phyloP scores from a whole-genome alignment of 192 early-diverging fungal species.

The Gonapodya prolifera region DNA sequence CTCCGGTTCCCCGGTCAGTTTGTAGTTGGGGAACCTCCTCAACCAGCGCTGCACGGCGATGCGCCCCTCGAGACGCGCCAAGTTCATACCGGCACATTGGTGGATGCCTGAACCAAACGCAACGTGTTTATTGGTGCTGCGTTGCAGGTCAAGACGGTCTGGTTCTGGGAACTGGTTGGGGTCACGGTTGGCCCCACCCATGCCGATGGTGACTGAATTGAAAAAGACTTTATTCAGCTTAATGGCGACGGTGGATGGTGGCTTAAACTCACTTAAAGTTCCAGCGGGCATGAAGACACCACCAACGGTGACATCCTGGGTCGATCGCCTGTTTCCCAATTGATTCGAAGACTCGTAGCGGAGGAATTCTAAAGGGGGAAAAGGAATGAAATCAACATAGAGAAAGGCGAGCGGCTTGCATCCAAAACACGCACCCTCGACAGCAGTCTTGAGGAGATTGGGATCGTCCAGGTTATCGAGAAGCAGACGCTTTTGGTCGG shows the following conservation, averaged over 20 bases:
- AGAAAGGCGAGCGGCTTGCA: neutral
- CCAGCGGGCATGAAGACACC: neutral
- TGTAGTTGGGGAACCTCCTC: neutral
- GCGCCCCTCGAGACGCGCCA: neutral
- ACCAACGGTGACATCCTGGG: neutral
- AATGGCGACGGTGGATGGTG: too few species aligned
- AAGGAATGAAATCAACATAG: neutral
- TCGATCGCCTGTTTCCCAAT: neutral
- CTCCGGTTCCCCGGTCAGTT: neutral
- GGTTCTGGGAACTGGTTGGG: conserved; percentile 4
- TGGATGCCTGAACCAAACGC: neutral
- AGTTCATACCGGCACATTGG: neutral
- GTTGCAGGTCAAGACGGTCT: neutral
- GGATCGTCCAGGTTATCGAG: neutral
- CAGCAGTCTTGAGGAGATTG: neutral
- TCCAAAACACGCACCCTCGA: neutral
- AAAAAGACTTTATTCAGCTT: too few species aligned
- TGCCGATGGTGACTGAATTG: neutral
- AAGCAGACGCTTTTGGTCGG: neutral
- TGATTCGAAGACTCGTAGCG: conserved; percentile 1
- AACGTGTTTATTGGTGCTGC: neutral
- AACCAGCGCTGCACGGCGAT: neutral
- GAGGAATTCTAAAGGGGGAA: neutral
- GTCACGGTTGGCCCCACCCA: conserved; percentile 1
- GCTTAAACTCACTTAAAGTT: neutral